Base-by-base conservation (phyloP, 1,284 basidiomycete species). In the Heterobasidion annosum region DNA sequence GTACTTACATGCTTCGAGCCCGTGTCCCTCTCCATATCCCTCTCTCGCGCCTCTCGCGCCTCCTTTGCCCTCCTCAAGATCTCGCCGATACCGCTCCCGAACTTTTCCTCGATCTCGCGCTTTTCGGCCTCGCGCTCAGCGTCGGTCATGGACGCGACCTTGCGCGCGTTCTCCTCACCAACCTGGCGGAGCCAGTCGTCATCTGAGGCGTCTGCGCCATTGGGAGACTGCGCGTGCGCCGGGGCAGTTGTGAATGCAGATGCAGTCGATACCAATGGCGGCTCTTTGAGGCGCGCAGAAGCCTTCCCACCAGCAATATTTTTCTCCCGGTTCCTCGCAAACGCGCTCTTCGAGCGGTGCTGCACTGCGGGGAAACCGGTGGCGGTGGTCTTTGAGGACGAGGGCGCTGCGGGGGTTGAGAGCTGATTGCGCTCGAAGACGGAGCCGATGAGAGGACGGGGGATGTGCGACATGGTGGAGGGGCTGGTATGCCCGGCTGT, bases 301-400 rank as follows among this genome's bases (percentile, higher is more conserved):
- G 9, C 40, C 2, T 16, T 13, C 12, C n/a, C n/a, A 33, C 51
- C 15, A 18, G 59, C 62, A 44, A 75, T 54, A 57, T 59, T 42
- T 63, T 72, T 53, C 13, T 62, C 78, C 71, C 64, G 71, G 44
- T 64, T 62, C 15, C 67, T 75, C 5, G 77, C 70, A 68, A 87
- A 85, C 25, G 79, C 79, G 58, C 85, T 86, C 61, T 78, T 78
- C 25, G 77, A 83, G 51, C 84, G 73, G 63, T 85, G 83, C 57
- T 82, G 77, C 4, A 76, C 82, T 0, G 66, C 58, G 34, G 84
- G 84, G 65, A 86, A 86, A 1, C 83, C 72, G 0, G 64, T 65
- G 50, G 69, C 73, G 50, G 45, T 54, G 3, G 45, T 37, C 8
- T 33, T 42, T 16, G 57, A n/a, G 16, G 51, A 8, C 34, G 57